A percentile compares a stretch with the other conserved stretches of the same genome.
Evolutionary conservation across 2,329 filamentous ascomycete species (phyloP).

Genomic region (Alternaria longipes): DNA sequence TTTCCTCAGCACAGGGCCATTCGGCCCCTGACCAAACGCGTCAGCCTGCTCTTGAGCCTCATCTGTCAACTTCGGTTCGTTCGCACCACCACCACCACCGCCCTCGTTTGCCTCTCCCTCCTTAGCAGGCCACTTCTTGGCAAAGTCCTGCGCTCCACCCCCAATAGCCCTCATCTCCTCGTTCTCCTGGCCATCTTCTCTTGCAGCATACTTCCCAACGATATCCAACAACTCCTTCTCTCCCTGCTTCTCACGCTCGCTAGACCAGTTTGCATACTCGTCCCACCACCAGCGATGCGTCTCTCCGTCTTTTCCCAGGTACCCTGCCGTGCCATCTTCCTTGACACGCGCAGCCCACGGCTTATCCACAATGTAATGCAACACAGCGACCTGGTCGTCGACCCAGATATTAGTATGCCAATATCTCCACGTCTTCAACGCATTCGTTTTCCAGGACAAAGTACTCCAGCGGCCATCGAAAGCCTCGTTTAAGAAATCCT

Average conservation of each 20-base stretch:
- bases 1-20: slow-evolving; percentile 30
- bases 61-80: neutral
- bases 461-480: slow-evolving; percentile 57
- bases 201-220: slow-evolving; percentile 37
- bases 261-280: slow-evolving; percentile 55
- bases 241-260: slow-evolving; percentile 31
- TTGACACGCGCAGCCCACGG: slow-evolving; percentile 60
- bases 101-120: neutral
- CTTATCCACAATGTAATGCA: slow-evolving; percentile 67
- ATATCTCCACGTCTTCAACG: slow-evolving; percentile 64
- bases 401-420: slow-evolving; percentile 62
- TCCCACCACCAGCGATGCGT: slow-evolving; percentile 65
- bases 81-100: neutral
- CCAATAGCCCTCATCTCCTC: slow-evolving; percentile 46
- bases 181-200: slow-evolving; percentile 27
- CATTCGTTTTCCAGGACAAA: slow-evolving; percentile 62
- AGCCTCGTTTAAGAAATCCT: slow-evolving; percentile 63
- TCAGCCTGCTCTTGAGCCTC: slow-evolving; percentile 13
- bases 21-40: slow-evolving; percentile 9
- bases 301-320: slow-evolving; percentile 60
- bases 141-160: slow-evolving; percentile 44
- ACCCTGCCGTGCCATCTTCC: slow-evolving; percentile 56
- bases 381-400: slow-evolving; percentile 58
- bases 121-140: slow-evolving; percentile 36
- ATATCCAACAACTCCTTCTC: slow-evolving; percentile 30